Conservation (phyloP, 345 rosid genomes). For the Lepidium africanum region DNA sequence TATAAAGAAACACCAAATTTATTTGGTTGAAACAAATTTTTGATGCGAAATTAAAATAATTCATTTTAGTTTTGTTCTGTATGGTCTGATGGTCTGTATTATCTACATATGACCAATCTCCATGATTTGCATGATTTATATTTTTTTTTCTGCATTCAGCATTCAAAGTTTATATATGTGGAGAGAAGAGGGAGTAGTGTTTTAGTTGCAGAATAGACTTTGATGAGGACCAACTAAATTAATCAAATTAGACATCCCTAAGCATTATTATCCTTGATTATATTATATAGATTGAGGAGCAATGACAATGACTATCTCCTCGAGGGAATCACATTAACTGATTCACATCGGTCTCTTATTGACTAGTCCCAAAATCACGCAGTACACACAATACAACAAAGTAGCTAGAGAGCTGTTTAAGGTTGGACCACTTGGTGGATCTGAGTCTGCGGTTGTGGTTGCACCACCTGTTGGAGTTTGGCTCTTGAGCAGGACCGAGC, state of each 20-base stretch:
- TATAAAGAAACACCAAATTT: too few species aligned
- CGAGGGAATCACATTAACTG: conserved; percentile 1
- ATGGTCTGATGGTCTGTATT: too few species aligned
- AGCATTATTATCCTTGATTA: not conserved
- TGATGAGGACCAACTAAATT: not conserved
- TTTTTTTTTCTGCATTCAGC: too few species aligned
- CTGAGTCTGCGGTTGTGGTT: conserved; percentile 15
- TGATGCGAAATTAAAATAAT: too few species aligned
- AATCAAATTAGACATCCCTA: not conserved
- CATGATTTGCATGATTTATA: too few species aligned
- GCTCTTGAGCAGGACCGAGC: conserved; percentile 33
- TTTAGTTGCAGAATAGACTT: not conserved
- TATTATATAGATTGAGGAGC: not conserved
- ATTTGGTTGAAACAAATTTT: too few species aligned
- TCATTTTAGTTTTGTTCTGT: too few species aligned
- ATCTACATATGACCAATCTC: too few species aligned
- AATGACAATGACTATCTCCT: conserved; percentile 9
- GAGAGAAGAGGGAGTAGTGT: not conserved
- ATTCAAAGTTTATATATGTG: too few species aligned
- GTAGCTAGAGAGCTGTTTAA: not conserved
- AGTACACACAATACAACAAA: not conserved
- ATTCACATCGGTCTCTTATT: too few species aligned
- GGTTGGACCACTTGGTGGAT: conserved; percentile 18
- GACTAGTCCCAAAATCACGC: not conserved
- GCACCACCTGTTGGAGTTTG: conserved; percentile 21